Conservation (phyloP, 345 rosid genomes). For the Corchorus capsularis region DNA sequence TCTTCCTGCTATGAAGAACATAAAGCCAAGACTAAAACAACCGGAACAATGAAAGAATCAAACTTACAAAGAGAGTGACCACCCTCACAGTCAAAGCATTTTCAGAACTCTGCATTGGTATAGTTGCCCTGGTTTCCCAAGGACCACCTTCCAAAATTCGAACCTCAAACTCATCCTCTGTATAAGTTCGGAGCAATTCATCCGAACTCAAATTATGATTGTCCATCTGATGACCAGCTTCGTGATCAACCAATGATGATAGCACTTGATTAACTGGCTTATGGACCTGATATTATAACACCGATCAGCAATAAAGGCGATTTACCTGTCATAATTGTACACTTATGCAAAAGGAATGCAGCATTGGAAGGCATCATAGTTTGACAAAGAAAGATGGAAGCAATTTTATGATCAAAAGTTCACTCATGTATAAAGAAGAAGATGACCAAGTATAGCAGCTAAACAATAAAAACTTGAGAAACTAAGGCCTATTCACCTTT, state of each 20-base stretch:
- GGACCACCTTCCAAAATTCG: constrained; percentile 91
- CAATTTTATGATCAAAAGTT: constrained; percentile 15
- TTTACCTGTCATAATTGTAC: background rate
- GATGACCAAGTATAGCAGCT: background rate
- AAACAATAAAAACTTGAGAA: background rate
- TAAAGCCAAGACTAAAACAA: constrained; percentile 17
- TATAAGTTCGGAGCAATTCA: constrained; percentile 74
- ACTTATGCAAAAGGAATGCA: background rate
- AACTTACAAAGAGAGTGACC: constrained; percentile 85
- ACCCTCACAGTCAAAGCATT: constrained; percentile 92
- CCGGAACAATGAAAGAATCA: constrained; percentile 24
- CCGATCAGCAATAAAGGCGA: constrained; percentile 5
- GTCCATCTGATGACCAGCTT: constrained; percentile 89
- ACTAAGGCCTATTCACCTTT: background rate
- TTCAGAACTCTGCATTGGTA: constrained; percentile 94
- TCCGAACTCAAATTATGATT: constrained; percentile 73
- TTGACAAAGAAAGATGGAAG: constrained; percentile 9
- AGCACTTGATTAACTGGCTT: constrained; percentile 90
- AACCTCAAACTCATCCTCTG: constrained; percentile 87
- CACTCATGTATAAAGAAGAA: background rate
- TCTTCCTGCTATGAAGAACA: constrained; percentile 11
- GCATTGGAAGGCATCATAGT: background rate
- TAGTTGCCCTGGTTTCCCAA: constrained; percentile 93
- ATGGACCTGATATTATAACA: constrained; percentile 54
- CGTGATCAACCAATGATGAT: constrained; percentile 92